Base-by-base conservation (phyloP, 2,329 filamentous ascomycete genomes). In the Mycosphaerella sp. region DNA sequence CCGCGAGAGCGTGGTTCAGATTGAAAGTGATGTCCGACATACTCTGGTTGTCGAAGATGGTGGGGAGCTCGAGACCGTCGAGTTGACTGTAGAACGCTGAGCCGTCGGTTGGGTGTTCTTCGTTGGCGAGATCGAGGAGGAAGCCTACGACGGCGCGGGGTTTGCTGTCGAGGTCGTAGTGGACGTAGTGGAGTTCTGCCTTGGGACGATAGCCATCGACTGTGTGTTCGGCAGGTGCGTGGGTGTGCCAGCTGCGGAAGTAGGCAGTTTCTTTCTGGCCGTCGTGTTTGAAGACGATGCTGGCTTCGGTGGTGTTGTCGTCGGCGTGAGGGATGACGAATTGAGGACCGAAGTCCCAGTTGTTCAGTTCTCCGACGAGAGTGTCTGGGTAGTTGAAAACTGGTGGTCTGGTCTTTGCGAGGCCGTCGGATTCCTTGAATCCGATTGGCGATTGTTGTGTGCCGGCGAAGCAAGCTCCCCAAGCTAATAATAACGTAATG, bases 201-300 rank as follows among this genome's bases (percentile, higher is more conserved):
- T 71, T 73, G 32, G 68, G 65, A 32, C 70, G 68, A 34, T 69
- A 64, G 30, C 71, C 71, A 41, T 70, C 64, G 3, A 78, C 68
- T 2, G 68, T 66, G 60, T 79, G 76, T 50, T 78, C 75, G 4
- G 74, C 73, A 0, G 76, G 75, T 0, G 73, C 60, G 58, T 79
- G 76, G 43, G 77, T 72, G 64, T 78, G 76, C 74, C 74, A 78
- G 41, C 74, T 73, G 36, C 65, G 68, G 7, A 78, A 66, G 59
- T 75, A 78, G 17, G 73, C 66, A 1, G 71, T 76, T 53, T 70
- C 64, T 18, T 35, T 16, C n/a, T 71, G 63, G 1, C 70, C 75
- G 50, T 68, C 63, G 56, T 74, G 69, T 43, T 75, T 71, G 60
- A 71, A 76, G 1, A 64, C 68, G 50, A 78, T 63, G 46, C 65